These are phyloP conservation scores for Kodamaea arcana DNA, from an alignment of 1,139 yeast genomes.

Conservation along the genomic window DNA sequence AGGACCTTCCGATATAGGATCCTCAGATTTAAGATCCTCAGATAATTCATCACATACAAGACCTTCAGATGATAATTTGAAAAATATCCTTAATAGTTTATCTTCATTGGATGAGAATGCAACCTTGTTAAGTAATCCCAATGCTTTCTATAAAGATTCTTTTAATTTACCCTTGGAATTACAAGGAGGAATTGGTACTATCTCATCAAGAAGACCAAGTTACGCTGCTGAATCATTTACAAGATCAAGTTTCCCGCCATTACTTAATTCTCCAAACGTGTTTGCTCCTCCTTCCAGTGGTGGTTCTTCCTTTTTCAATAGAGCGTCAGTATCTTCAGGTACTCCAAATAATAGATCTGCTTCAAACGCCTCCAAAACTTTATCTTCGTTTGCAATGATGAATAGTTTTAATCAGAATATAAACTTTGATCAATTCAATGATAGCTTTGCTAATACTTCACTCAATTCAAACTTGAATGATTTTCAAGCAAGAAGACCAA, in stretches of 20 bases:
- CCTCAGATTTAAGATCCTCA: conserved; percentile 3
- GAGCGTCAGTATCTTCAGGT: conserved; percentile 6
- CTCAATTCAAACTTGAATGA: conserved; percentile 36
- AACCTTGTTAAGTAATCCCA: conserved; percentile 4
- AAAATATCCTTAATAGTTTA: conserved; percentile 26
- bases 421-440: conserved; percentile 28
- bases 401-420: conserved; percentile 14
- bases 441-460: conserved; percentile 28
- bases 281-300: conserved; percentile 6
- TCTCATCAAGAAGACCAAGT: conserved; percentile 60
- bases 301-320: conserved; percentile 11
- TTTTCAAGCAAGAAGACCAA: conserved; percentile 44
- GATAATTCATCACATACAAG: no score
- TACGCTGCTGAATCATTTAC: conserved; percentile 61
- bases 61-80: conserved; percentile 15
- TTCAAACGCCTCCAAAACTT: conserved; percentile 11
- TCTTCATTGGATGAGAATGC: conserved; percentile 19
- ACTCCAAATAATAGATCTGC: conserved; percentile 4
- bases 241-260: conserved; percentile 22
- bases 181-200: conserved; percentile 62
- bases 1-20: conserved; percentile 1
- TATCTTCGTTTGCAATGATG: conserved; percentile 15
- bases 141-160: conserved; percentile 14
- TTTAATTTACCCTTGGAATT: conserved; percentile 56
- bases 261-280: conserved; percentile 7